Evolutionary conservation across 2,329 filamentous ascomycete genomes (phyloP), one percentile per base, ranked within the genome.

Genomic region (Tolypocladium tropicale): DNA sequence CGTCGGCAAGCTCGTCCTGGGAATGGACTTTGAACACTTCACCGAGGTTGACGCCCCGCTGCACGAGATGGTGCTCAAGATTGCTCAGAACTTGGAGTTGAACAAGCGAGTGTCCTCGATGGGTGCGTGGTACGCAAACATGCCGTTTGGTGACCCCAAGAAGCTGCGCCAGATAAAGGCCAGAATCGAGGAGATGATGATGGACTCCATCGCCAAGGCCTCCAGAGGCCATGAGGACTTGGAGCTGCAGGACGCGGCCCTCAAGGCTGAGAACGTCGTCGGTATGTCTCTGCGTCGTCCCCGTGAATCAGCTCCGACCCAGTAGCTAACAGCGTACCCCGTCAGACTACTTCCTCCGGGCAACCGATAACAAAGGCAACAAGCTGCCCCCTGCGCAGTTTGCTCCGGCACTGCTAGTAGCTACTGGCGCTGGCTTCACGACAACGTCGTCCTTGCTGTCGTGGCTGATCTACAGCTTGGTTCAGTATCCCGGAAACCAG

Each of bases 81-180:
- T 85, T 48, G 81, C 76, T 0, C 71, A 79, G 48, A 60, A 72
- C 0, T 70, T 86, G 2, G 70, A 73, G 32, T 67, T 86, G 14
- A 85, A 83, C 67, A 85, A 85, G 69, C 80, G 80, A 63, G 70
- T 84, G 9, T 74, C 79, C 0, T 74, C 77, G 0, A 74, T 76
- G 63, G 80, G 80, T 1, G 69, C 50, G 25, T 85, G 81, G 81
- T 85, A 84, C 57, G 68, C 68, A 2, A 66, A 69, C 9, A 61
- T 86, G 32, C 83, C 83, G 0, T 85, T 84, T 55, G 82, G 82
- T 6, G 79, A 82, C 48, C 76, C 79, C 0, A 70, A 74, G 58
- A 68, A 68, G 9, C 67, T 83, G 1, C 64, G 66, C 1, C 43
- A 46, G 16, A 28, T 16, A 46, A 61, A 72, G 2, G 60, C 68